Conservation (phyloP, 2,329 filamentous ascomycete species). For the Paramyrothecium sp. region DNA sequence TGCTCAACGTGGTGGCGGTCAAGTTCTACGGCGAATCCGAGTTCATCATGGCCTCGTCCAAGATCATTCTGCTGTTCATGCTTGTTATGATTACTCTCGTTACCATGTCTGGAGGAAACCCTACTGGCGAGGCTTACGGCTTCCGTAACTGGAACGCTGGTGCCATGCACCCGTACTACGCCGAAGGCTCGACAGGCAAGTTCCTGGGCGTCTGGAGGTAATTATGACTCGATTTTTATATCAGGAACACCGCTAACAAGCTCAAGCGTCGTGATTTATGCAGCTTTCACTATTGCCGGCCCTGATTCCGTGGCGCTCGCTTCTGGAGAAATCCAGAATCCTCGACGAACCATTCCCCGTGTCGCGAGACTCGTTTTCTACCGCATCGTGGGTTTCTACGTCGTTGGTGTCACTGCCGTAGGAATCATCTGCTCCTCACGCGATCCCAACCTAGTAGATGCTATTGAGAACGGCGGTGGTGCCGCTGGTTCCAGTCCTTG, state of each 20-base stretch:
- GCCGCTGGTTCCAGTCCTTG: conserved; percentile 59
- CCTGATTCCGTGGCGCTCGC: conserved; percentile 64
- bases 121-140: conserved; percentile 59
- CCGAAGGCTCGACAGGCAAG: conserved; percentile 51
- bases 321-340: conserved; percentile 61
- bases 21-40: conserved; percentile 43
- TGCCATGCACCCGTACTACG: conserved; percentile 31
- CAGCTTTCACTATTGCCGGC: conserved; percentile 66
- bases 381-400: conserved; percentile 68
- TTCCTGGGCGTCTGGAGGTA: conserved; percentile 55
- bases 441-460: conserved; percentile 35
- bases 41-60: conserved; percentile 56
- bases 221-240: not conserved
- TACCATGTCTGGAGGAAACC: conserved; percentile 68
- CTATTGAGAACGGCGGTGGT: conserved; percentile 46
- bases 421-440: conserved; percentile 54
- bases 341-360: conserved; percentile 62
- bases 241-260: not conserved
- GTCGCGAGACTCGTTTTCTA: conserved; percentile 75
- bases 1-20: conserved; percentile 46
- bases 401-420: conserved; percentile 60
- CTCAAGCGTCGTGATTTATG: conserved; percentile 54
- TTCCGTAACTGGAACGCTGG: conserved; percentile 54
- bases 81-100: conserved; percentile 64
- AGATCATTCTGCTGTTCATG: conserved; percentile 48